Evolutionary conservation across 495 filamentous ascomycete genomes (phyloP), one percentile per base, ranked within the genome.

Genomic region (Astrothelium macrocarpum): DNA sequence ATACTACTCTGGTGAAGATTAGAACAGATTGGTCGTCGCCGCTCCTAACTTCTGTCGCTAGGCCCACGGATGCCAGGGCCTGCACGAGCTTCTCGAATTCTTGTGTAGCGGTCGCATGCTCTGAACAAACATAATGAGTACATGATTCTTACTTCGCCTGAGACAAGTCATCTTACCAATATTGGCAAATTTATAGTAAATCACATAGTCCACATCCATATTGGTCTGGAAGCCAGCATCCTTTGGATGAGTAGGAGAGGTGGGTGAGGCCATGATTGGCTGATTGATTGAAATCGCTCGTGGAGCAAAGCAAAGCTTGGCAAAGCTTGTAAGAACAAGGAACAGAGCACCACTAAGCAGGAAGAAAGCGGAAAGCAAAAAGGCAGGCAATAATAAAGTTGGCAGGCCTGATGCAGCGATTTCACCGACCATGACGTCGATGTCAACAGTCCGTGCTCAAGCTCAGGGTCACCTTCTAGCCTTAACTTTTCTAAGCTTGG

Each of bases 131-230:
- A 32, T 31, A 29, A 29, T 3, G n/a, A 18, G 43, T 49, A n/a
- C 25, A 29, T 29, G 9, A 2, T 5, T 7, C n/a, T 5, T 26
- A 56, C 2, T 4, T 10, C 4, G 25, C 29, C 20, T 39, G 34
- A 5, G 16, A 53, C 18, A 18, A 36, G 58, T 20, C 2, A 23
- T 68, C 81, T 68, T 73, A 90, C 90, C 81, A 49, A 78, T 81
- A 31, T 80, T 78, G 36, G 82, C 80, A 68, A 95, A 87, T 59
- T 82, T 79, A 74, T 92, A 97, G 62, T 81, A 80, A 64, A 98
- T 86, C 66, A 97, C 92, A 79, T 95, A 98, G 82, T 98, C 94
- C 65, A 96, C 92, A 70, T 88, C 79, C 68, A 85, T 78, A 65
- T 88, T 90, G 29, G 73, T 73, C 64, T 80, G 63, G 42, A 78